phyloP scores from a whole-genome alignment of 2,329 filamentous ascomycete species.

The Trichoderma sp. region DNA sequence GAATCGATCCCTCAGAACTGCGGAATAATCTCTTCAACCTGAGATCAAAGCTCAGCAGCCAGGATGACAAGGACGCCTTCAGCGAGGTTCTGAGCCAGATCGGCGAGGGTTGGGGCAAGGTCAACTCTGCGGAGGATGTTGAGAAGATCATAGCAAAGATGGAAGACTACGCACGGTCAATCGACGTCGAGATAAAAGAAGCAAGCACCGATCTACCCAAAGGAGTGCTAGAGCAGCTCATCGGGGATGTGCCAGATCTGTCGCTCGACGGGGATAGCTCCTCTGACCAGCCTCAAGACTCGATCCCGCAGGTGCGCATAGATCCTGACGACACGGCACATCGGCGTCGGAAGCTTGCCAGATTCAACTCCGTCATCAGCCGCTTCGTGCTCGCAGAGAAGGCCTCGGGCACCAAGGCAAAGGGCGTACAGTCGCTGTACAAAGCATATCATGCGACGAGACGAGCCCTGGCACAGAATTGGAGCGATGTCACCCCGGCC shows the following conservation, averaged over 20 bases:
- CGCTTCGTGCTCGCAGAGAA: slow-evolving; percentile 37
- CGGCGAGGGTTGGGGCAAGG: slow-evolving; percentile 38
- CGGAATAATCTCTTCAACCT: slow-evolving; percentile 44
- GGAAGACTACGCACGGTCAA: slow-evolving; percentile 41
- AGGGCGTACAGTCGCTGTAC: slow-evolving; percentile 49
- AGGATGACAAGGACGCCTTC: slow-evolving; percentile 42
- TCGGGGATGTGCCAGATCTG: slow-evolving; percentile 36
- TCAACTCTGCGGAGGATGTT: slow-evolving; percentile 41
- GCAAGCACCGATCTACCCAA: slow-evolving; percentile 39
- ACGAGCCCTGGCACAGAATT: slow-evolving; percentile 47
- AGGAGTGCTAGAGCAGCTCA: slow-evolving; percentile 41
- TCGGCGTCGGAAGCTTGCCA: slow-evolving; percentile 44
- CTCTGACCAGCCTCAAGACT: not conserved
- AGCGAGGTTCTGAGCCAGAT: slow-evolving; percentile 42
- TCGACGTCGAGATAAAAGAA: slow-evolving; percentile 43
- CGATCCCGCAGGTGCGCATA: slow-evolving; percentile 40
- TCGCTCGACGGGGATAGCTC: slow-evolving; percentile 31
- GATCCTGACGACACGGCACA: slow-evolving; percentile 42
- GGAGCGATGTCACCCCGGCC: slow-evolving; percentile 59
- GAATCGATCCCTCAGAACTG: slow-evolving; percentile 42
- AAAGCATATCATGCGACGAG: slow-evolving; percentile 54
- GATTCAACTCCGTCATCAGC: slow-evolving; percentile 41
- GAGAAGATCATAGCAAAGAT: slow-evolving; percentile 42
- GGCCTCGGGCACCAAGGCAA: slow-evolving; percentile 37
- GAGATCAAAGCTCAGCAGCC: slow-evolving; percentile 43